Base-by-base conservation (phyloP, 2,329 filamentous ascomycete species). In the Neonectria ditissima region DNA sequence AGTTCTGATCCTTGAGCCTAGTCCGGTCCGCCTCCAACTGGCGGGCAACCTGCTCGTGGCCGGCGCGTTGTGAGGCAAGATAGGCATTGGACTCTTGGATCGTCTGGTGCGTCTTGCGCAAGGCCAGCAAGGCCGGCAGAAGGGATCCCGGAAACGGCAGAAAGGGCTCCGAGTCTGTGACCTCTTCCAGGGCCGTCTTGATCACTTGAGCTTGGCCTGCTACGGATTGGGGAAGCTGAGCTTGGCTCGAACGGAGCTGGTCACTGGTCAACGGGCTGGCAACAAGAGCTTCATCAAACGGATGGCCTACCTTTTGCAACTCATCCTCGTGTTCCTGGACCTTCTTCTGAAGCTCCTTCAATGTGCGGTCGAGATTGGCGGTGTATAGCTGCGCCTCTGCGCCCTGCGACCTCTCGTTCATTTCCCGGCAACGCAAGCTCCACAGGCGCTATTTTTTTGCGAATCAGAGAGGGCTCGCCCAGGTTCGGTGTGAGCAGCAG, bases 101-200 rank as follows among this genome's bases (percentile, higher is more conserved):
- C 16, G 88, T 89, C 60, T 86, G 83, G 62, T 90, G 85, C 3
- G 90, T 89, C 70, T 86, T 88, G 55, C 91, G 88, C 57, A 93
- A 79, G 6, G 92, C 92, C 43, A 96, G 76, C 5, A 97, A 81
- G 7, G 89, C 87, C 4, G 92, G 91, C 7, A 96, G 78, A 6
- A 90, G 83, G 20, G 92, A 95, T 53, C 85, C 87, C 10, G 87
- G 80, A 24, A 84, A 82, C 3, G 92, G 92, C 22, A 95, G 80
- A 69, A 88, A 88, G 9, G 91, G 89, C 55, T 89, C 84, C 14
- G 85, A 83, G 45, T 85, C 80, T 13, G 87, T 84, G 50, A 93
- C 80, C 16, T 85, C 83, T 55, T 88, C 84, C 71, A 94, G 93
- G 3, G 91, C 91, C 53, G 83, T 80, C 70, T 87, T 89, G 73